phyloP scores from a whole-genome alignment of 257 asterid genomes.

The Solanum gracilifrons region DNA sequence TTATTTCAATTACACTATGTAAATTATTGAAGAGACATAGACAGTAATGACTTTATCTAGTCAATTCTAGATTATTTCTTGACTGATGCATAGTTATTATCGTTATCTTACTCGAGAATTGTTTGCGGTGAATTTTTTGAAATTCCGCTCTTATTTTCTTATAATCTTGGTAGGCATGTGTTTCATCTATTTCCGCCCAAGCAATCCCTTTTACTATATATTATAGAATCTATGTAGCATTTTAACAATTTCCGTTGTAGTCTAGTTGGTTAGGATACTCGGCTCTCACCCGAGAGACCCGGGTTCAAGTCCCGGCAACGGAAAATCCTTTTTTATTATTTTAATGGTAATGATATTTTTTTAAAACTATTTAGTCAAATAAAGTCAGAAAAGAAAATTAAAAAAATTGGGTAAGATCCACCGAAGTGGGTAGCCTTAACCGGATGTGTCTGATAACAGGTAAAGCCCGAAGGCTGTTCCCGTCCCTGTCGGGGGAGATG shows the following conservation, averaged over 20 bases:
- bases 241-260: conserved; percentile 49
- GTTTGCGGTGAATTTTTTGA: not conserved
- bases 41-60: not conserved
- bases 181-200: not conserved
- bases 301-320: conserved; percentile 95
- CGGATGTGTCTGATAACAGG: conserved; percentile 15
- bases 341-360: no score
- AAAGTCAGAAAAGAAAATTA: not conserved
- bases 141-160: not conserved
- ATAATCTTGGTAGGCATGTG: not conserved
- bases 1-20: not conserved
- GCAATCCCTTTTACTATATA: not conserved
- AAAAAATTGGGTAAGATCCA: conserved; percentile 15
- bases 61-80: not conserved
- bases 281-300: conserved; percentile 99
- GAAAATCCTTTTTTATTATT: conserved; percentile 4
- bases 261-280: conserved; percentile 97
- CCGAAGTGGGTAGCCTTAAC: conserved; percentile 23
- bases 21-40: not conserved
- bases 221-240: rapidly evolving
- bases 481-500: conserved; percentile 34
- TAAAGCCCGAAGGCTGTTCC: conserved; percentile 19
- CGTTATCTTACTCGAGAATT: not conserved
- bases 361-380: no score
- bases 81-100: not conserved